Conservation (phyloP, 2,329 filamentous ascomycete species). For the Stachybotrys chartarum region DNA sequence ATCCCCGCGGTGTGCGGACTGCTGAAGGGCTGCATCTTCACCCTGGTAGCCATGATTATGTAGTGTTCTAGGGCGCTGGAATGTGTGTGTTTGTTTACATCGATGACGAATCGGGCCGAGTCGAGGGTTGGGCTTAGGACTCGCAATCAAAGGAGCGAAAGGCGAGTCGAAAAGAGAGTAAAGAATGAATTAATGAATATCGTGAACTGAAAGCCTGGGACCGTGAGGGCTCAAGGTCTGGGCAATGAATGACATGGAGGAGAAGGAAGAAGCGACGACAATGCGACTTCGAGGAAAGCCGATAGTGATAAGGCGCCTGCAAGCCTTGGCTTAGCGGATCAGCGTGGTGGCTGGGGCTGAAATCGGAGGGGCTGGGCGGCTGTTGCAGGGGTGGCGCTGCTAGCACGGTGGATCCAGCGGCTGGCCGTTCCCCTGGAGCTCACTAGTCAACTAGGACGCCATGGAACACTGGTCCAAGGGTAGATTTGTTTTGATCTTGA, state of each 20-base stretch:
- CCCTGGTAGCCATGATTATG: slow-evolving; percentile 41
- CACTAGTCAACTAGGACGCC: not conserved
- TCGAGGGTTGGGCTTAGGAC: not conserved
- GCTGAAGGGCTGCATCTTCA: slow-evolving; percentile 49
- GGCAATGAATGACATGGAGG: not conserved
- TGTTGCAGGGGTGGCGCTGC: slow-evolving; percentile 12
- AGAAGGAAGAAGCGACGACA: not conserved
- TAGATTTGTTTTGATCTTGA: too few relatives aligned
- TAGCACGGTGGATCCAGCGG: not conserved
- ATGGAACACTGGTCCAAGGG: too few relatives aligned
- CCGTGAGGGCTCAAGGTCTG: not conserved
- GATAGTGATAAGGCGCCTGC: not conserved
- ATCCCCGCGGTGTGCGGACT: slow-evolving; percentile 82
- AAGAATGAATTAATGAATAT: not conserved
- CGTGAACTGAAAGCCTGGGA: not conserved
- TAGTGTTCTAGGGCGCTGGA: not conserved
- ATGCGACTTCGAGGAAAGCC: not conserved
- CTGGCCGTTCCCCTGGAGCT: not conserved
- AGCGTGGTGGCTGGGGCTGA: slow-evolving; percentile 18
- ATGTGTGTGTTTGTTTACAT: not conserved
- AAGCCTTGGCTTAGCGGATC: not conserved
- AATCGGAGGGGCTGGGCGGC: slow-evolving; percentile 25
- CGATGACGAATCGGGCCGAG: not conserved
- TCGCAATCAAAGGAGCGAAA: slow-evolving; percentile 1
- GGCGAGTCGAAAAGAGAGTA: slow-evolving; percentile 1